Evolutionary conservation across 73 alveolate species (phyloP), one percentile per base, ranked within the genome.

Genomic region (Vitrella brassicaformis): DNA sequence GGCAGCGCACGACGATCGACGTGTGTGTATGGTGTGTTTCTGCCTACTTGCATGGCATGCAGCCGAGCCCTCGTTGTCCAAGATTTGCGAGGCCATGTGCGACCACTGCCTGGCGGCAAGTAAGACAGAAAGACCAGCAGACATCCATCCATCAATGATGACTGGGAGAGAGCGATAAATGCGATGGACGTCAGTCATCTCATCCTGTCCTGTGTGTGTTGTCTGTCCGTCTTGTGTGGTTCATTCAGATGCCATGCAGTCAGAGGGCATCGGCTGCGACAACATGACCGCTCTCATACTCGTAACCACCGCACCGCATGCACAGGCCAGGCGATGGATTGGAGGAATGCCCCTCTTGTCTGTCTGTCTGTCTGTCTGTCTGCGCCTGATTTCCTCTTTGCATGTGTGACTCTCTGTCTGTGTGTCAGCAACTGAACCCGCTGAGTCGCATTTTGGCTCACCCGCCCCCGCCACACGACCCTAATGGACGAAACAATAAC

Each of bases 221-320:
- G n/a, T n/a, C n/a, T n/a, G n/a, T n/a, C n/a, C n/a, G n/a, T n/a
- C n/a, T n/a, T n/a, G n/a, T n/a, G n/a, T n/a, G n/a, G n/a, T n/a
- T n/a, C n/a, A n/a, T n/a, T n/a, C n/a, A n/a, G n/a, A 39, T 39
- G 56, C 56, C 56, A 39, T 14, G 14, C 22, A 39, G 56, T 4
- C 56, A 39, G 56, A 39, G 56, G 56, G 56, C 56, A 81, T 86
- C 75, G 96, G 96, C 19, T 89, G 88, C 74, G 93, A 89, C 75
- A 89, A 89, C 82, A 89, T 89, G 96, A 87, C 92, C 45, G 74
- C n/a, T n/a, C n/a, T 90, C 71, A 70, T 84, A 66, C 72, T 89
- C 67, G 87, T 89, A 27, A 78, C 70, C 47, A 72, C 85, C 73
- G 4, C 56, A 14, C 4, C 4, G 4, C 56, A 8, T 39, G 56